phyloP scores from a whole-genome alignment of 805 yeast species.

The Yarrowia hollandica region DNA sequence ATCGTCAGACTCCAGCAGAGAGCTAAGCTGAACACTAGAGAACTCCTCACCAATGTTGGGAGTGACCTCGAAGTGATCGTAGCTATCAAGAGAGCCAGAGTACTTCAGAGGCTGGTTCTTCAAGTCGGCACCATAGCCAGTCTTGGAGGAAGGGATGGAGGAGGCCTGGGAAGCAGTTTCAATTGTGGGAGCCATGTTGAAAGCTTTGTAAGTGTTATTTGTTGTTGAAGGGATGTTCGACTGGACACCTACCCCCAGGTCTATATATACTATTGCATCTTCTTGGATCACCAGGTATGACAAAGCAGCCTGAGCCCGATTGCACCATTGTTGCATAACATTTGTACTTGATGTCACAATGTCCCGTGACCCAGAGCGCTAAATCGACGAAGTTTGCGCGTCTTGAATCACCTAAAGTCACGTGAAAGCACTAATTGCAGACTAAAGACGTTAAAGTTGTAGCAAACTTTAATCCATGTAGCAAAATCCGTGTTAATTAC shows the following conservation, averaged over 20 bases:
- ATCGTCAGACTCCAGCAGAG: conserved; percentile 26
- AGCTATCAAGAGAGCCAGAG: conserved; percentile 30
- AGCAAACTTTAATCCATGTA: not conserved
- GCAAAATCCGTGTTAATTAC: conserved; percentile 13
- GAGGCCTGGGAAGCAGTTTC: conserved; percentile 13
- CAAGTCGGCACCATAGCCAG: conserved; percentile 26
- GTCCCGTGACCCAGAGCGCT: conserved; percentile 15
- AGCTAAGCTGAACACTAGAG: conserved; percentile 16
- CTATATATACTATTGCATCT: conserved; percentile 18
- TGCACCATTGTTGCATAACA: conserved; percentile 26
- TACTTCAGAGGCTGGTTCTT: conserved; percentile 28
- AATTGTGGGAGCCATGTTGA: conserved; percentile 30
- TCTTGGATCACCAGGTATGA: not conserved
- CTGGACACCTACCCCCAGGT: not conserved
- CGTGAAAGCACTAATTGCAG: conserved; percentile 26
- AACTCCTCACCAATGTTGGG: conserved; percentile 31
- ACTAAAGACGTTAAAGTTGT: not conserved
- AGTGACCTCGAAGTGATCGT: conserved; percentile 29
- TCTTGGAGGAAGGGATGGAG: conserved; percentile 14
- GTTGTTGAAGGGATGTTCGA: conserved; percentile 1
- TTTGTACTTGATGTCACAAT: conserved; percentile 8
- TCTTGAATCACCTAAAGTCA: conserved; percentile 13
- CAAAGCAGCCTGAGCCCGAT: conserved; percentile 11
- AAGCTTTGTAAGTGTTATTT: conserved; percentile 14
- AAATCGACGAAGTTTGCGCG: conserved; percentile 14